These are phyloP conservation scores for Macrophomina phaseolina DNA, from an alignment of 2,329 filamentous ascomycete species.

Conservation along the genomic window DNA sequence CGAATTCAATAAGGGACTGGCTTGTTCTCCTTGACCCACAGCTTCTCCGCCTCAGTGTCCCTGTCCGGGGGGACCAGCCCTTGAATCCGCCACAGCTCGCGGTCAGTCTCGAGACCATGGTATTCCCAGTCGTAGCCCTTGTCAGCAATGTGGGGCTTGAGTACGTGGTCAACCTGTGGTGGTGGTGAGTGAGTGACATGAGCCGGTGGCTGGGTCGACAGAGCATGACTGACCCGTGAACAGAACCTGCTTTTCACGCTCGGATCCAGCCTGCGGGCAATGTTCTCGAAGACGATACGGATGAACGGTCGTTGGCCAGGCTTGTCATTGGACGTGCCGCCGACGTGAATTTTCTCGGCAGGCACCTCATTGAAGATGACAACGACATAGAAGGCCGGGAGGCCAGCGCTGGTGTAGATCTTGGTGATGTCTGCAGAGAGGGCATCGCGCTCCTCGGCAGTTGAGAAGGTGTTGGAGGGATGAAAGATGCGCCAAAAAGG, in stretches of 20 bases:
- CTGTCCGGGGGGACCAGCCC: conserved; percentile 45
- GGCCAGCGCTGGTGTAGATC: conserved; percentile 44
- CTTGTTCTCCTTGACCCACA: conserved; percentile 39
- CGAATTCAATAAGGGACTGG: conserved; percentile 22
- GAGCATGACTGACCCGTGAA: neutral
- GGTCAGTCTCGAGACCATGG: conserved; percentile 51
- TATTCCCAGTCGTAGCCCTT: conserved; percentile 53
- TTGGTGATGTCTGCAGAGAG: conserved; percentile 47
- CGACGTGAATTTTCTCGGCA: conserved; percentile 38
- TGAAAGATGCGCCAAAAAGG: conserved; percentile 54
- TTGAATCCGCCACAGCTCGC: conserved; percentile 52
- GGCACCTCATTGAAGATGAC: conserved; percentile 47
- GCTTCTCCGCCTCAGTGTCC: conserved; percentile 39
- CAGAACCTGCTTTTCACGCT: neutral
- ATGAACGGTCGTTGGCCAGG: neutral
- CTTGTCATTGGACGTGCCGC: conserved; percentile 32
- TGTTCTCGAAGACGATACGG: conserved; percentile 9
- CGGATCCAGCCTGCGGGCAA: conserved; percentile 28
- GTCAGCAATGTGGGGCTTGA: conserved; percentile 48
- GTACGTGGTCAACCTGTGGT: conserved; percentile 35
- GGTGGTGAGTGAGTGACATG: neutral
- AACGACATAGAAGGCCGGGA: conserved; percentile 54
- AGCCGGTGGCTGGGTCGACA: too few species aligned
- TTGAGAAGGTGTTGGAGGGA: conserved; percentile 33
- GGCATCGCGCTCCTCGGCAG: conserved; percentile 24